Conservation (phyloP, 2,329 filamentous ascomycete genomes). For the Graphiopsis chlorocephala region DNA sequence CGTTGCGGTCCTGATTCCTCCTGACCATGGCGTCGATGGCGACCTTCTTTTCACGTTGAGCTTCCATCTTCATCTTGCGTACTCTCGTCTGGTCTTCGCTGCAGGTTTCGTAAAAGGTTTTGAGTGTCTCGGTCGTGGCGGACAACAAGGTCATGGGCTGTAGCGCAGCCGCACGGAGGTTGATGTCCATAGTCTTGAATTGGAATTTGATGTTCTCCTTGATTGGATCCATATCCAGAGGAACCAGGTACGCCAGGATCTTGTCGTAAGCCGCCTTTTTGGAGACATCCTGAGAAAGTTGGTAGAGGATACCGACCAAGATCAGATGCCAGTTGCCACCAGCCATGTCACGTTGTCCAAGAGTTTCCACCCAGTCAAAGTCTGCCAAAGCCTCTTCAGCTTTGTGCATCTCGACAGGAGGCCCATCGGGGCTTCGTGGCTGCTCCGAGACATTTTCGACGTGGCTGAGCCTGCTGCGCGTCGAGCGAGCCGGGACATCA, state of each 20-base stretch:
- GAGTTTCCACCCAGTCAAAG: slow-evolving; percentile 81
- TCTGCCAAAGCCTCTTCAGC: slow-evolving; percentile 72
- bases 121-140: slow-evolving; percentile 79
- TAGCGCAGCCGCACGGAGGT: slow-evolving; percentile 73
- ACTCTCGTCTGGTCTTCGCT: slow-evolving; percentile 92
- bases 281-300: slow-evolving; percentile 73
- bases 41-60: slow-evolving; percentile 70
- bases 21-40: slow-evolving; percentile 54
- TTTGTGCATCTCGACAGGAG: slow-evolving; percentile 50
- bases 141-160: slow-evolving; percentile 85
- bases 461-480: slow-evolving; percentile 69
- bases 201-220: slow-evolving; percentile 69
- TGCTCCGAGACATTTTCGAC: slow-evolving; percentile 64
- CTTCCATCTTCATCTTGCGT: slow-evolving; percentile 92
- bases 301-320: slow-evolving; percentile 79
- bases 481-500: slow-evolving; percentile 75
- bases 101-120: slow-evolving; percentile 87
- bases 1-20: slow-evolving; percentile 46
- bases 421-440: slow-evolving; percentile 32
- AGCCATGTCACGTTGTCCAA: slow-evolving; percentile 79
- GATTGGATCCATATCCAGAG: slow-evolving; percentile 70
- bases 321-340: slow-evolving; percentile 91
- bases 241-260: slow-evolving; percentile 76
- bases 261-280: slow-evolving; percentile 72
- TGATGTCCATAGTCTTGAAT: slow-evolving; percentile 77